These are phyloP conservation scores for Podosphaera fusca DNA, from an alignment of 2,329 filamentous ascomycete genomes.

Conservation along the genomic window DNA sequence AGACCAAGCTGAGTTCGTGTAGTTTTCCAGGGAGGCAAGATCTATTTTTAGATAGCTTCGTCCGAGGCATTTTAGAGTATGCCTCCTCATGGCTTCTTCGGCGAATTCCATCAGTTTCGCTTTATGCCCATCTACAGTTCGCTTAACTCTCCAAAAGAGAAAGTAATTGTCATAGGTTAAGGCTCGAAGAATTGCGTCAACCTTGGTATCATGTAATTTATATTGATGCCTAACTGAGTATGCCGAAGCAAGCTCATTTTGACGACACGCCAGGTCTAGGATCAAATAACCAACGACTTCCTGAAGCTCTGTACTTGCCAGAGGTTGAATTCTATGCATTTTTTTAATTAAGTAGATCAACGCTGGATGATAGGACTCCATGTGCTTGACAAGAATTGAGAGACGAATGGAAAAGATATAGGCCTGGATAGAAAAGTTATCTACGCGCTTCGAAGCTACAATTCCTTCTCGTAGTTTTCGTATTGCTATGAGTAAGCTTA, in stretches of 20 bases:
- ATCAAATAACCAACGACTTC: constrained; percentile 67
- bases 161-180: constrained; percentile 68
- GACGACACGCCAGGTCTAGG: constrained; percentile 71
- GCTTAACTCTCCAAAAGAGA: constrained; percentile 47
- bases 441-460: constrained; percentile 49
- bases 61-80: constrained; percentile 71
- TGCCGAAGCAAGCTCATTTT: constrained; percentile 50
- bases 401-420: constrained; percentile 83
- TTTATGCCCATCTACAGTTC: constrained; percentile 57
- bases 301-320: constrained; percentile 48
- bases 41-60: constrained; percentile 58
- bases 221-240: constrained; percentile 41
- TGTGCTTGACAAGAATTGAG: constrained; percentile 57
- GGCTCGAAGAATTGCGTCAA: constrained; percentile 45
- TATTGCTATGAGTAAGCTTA: constrained; percentile 57
- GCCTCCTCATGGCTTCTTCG: constrained; percentile 46
- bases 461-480: constrained; percentile 84
- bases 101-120: constrained; percentile 63
- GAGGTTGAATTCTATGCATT: constrained; percentile 44
- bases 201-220: constrained; percentile 37
- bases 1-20: constrained; percentile 47
- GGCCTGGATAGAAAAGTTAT: constrained; percentile 65
- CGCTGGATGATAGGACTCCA: constrained; percentile 76
- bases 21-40: constrained; percentile 41
- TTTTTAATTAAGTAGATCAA: constrained; percentile 53